Base-by-base conservation (phyloP, 805 yeast species). In the Suhomyces faveliae region DNA sequence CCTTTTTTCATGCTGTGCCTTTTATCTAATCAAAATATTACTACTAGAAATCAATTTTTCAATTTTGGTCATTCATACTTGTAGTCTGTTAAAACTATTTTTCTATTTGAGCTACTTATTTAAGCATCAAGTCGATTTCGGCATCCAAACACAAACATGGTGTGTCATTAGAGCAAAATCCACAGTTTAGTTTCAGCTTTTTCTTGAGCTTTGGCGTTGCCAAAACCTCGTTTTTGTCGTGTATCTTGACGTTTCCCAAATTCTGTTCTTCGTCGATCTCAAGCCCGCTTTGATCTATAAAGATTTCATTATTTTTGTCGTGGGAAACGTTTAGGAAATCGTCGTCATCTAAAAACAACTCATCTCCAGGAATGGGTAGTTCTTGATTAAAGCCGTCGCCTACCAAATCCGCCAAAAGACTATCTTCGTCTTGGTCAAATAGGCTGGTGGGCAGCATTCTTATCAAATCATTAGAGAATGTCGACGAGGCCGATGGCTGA, bases 101-200 rank as follows among this genome's bases (percentile, higher is more conserved):
- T 11, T 17, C 19, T 17, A 9, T 7, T 35, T 4, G 5, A 35
- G 21, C 9, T 15, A 11, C 9, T 35, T 35, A 27, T 25, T 33
- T 35, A 29, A 47, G 25, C 22, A 42, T 42, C 42, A 51, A 43
- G 38, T 53, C 51, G 42, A 49, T 46, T 12, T 72, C 77, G 9
- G 71, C 67, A 43, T 71, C 77, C 42, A 71, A 58, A 51, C 77
- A 72, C 42, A 72, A 58, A 47, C 77, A 73, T 3, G 76, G 73
- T 0, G 71, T 63, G 40, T 67, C 73, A 35, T 61, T 63, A 30
- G 64, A 56, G 51, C 77, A 72, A 48, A 68, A 70, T 4, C 74
- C 73, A 50, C 74, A 70, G 42, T 46, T 61, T 30, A 58, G 48
- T 44, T 59, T 59, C 49, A 50, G 43, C 25, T 54, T 56, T 51